Percentiles rank a stretch among this genome's conserved stretches.
Evolutionary conservation across 2,329 filamentous ascomycete species (phyloP).

Genomic region (Venturia oleaginea): DNA sequence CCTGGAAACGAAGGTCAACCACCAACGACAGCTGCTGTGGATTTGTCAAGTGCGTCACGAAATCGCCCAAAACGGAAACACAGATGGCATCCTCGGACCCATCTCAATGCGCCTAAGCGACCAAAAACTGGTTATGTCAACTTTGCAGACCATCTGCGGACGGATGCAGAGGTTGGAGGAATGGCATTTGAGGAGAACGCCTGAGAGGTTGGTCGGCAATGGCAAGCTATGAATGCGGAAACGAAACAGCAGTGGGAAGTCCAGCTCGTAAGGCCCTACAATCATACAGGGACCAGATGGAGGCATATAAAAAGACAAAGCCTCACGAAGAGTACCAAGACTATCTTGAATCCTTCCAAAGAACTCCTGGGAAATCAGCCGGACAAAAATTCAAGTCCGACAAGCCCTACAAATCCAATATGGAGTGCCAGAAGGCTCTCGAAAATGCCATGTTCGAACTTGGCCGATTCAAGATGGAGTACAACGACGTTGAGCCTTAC

Average conservation of each 20-base stretch:
- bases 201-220: constrained; percentile 7
- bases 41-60: background rate
- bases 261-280: constrained; percentile 1
- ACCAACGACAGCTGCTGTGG: background rate
- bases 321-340: constrained; percentile 7
- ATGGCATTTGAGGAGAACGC: constrained; percentile 11
- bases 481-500: background rate
- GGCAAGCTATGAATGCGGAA: background rate
- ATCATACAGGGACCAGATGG: constrained; percentile 7
- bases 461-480: background rate
- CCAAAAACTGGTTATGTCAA: constrained; percentile 13
- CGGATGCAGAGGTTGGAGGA: background rate
- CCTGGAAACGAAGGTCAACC: background rate
- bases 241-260: constrained; percentile 9
- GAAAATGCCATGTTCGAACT: constrained; percentile 2
- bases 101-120: constrained; percentile 11
- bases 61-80: constrained; percentile 7
- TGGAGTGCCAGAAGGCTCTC: constrained; percentile 2
- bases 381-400: constrained; percentile 7
- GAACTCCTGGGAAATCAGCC: constrained; percentile 1
- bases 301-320: constrained; percentile 2
- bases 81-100: constrained; percentile 7
- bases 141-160: constrained; percentile 9
- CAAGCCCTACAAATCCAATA: background rate
- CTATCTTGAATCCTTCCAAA: constrained; percentile 11